A percentile compares a stretch with the other conserved stretches of the same genome.
Evolutionary conservation across 2,329 filamentous ascomycete genomes (phyloP).

Genomic region (Ophioceras dolichostomum): DNA sequence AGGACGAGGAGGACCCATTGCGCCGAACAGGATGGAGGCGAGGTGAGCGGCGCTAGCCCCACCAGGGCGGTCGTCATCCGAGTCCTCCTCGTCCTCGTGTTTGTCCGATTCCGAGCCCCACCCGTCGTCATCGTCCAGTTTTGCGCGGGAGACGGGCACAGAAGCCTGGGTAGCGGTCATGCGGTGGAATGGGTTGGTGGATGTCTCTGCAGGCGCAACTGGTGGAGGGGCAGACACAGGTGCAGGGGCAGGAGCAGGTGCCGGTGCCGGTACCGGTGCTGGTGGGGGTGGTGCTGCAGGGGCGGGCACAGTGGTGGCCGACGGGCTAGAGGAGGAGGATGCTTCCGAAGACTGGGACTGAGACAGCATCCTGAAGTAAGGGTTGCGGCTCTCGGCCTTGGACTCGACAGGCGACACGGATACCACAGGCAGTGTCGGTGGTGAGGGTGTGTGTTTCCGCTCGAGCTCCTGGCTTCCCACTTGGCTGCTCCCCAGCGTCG

Average conservation of each 20-base stretch:
- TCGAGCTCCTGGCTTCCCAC: conserved; percentile 42
- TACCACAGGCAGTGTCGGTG: conserved; percentile 32
- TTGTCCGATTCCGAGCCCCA: conserved; percentile 81
- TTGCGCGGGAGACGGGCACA: conserved; percentile 39
- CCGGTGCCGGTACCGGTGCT: conserved; percentile 27
- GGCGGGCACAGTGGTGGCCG: conserved; percentile 23
- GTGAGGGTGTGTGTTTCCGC: conserved; percentile 30
- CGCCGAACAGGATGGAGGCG: conserved; percentile 89
- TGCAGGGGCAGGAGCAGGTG: conserved; percentile 26
- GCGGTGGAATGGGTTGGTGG: conserved; percentile 95
- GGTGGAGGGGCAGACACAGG: too few relatives aligned
- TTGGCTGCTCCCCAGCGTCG: conserved; percentile 40
- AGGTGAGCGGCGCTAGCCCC: conserved; percentile 82
- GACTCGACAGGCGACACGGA: conserved; percentile 34
- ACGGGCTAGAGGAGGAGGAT: conserved; percentile 29
- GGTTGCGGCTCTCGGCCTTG: conserved; percentile 79
- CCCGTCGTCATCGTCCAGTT: conserved; percentile 50
- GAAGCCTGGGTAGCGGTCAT: conserved; percentile 53
- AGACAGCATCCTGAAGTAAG: conserved; percentile 83
- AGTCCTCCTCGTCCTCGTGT: conserved; percentile 51
- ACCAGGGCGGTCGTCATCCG: conserved; percentile 66
- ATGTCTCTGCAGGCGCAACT: conserved; percentile 44
- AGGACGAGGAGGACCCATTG: conserved; percentile 87
- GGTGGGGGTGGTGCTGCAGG: conserved; percentile 26
- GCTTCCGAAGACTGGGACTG: conserved; percentile 52